These are phyloP conservation scores for Chrysanthemum lavandulifolium DNA, from an alignment of 129 eudicot genomes.

Conservation along the genomic window DNA sequence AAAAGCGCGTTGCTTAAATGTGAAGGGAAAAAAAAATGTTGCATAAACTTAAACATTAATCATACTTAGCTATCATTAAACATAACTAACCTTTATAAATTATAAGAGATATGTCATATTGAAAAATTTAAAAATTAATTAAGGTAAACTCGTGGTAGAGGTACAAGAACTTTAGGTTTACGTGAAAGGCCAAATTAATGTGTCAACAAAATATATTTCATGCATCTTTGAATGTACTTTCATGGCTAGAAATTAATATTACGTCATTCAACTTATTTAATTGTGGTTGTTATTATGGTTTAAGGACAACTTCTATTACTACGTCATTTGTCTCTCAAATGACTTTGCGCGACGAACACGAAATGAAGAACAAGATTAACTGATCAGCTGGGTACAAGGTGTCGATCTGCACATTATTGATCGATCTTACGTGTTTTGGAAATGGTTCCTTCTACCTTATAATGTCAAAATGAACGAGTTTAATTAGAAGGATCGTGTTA, in stretches of 20 bases:
- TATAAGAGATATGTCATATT: background rate
- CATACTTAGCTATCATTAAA: constrained; percentile 1
- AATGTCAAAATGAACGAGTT: too few species aligned
- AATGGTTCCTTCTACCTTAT: too few species aligned
- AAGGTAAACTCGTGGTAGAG: constrained; percentile 15
- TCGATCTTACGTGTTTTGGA: too few species aligned
- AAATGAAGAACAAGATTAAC: too few species aligned
- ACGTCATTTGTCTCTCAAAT: background rate
- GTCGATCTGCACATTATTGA: too few species aligned
- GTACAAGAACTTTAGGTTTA: constrained; percentile 34
- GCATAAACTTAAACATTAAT: background rate
- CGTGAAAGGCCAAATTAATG: constrained; percentile 27
- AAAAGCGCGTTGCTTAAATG: too few species aligned
- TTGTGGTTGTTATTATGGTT: background rate
- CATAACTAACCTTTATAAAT: background rate
- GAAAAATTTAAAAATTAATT: background rate
- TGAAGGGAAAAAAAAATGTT: background rate
- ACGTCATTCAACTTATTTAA: background rate
- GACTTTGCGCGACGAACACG: constrained; percentile 3
- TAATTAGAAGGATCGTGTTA: too few species aligned
- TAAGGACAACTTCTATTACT: background rate
- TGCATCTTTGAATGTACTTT: constrained; percentile 7
- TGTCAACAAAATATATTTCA: constrained; percentile 9
- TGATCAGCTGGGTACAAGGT: too few species aligned
- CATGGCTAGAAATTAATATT: background rate